Base-by-base conservation (phyloP, 1,284 basidiomycete species). In the Leccinum fuscescens region DNA sequence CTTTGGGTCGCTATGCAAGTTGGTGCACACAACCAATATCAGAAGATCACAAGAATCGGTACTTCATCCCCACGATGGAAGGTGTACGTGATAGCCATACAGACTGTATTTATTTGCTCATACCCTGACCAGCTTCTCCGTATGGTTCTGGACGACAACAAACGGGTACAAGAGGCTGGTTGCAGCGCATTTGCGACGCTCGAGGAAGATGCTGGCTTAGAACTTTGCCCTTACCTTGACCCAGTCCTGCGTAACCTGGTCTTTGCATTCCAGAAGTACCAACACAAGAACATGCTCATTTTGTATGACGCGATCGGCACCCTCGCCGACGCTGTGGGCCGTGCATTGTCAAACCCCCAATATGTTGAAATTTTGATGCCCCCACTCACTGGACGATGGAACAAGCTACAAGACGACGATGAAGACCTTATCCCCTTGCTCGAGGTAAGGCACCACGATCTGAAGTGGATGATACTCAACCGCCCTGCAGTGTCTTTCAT, bases 121-220 rank as follows among this genome's bases (percentile, higher is more conserved):
- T 65, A 11, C 56, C 52, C 33, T 44, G 17, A 22, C 46, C 65
- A 96, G 94, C 86, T 98, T 52, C 86, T 99, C 61, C 88, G 90
- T 61, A 98, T 96, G 93, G 95, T 98, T n/a, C 82, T 99, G 56
- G 97, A 99, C 75, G 93, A 93, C 77, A 99, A 99, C 81, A 99
- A 99, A 79, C 92, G 96, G 20, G 97, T 99, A 0, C 97, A 99
- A 78, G 97, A 99, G 78, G 97, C 97, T 1, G 97, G 97, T 17
- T 99, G 97, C 78, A 95, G 92, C 65, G 97, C 97, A 0, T 99
- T 99, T 72, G 97, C 97, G 3, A 99, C 97, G 7, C 84, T 99
- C 11, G 97, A 99, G 76, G 97, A 99, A 78, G 97, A 98, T 76
- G 97, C 96, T 1, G 96, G 94, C 3, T 74, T 83, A 2, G 92